Evolutionary conservation across 306 rosid genomes (phyloP), one percentile per base, ranked within the genome.

Genomic region (Cucurbita pepo): DNA sequence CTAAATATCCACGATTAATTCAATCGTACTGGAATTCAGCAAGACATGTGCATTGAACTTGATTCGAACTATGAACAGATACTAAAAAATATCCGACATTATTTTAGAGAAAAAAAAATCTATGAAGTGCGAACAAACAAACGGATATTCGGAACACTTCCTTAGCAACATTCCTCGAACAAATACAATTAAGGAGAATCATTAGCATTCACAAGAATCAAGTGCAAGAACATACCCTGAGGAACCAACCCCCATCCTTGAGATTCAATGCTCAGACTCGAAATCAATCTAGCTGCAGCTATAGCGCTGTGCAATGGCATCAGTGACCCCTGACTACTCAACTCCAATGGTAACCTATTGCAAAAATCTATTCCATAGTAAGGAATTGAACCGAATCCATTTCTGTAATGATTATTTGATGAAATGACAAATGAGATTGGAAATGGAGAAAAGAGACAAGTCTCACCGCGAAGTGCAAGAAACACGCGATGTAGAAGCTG

Each of bases 161-260:
- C 19, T 59, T 59, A 6, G 66, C 66, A 2, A 60, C 41, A 60
- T 60, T 15, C 13, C 48, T 15, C 69, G 4, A 61, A 30, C 48
- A 61, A 38, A 61, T 1, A 61, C 69, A 61, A 61, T 9, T 14
- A 38, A 45, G 14, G 10, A 67, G 41, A 58, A 65, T 41, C 16
- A 67, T 30, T 51, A 18, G 56, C 50, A 71, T 54, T 44, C 36
- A 41, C 21, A 11, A 53, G 6, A 77, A n/a, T 21, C 5, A 70
- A 37, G 52, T 34, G 64, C 76, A 58, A 56, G 54, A 74, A 65
- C 78, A 36, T 12, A 92, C 97, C 97, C 87, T 92, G 96, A 79
- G 97, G 97, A 79, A 92, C 97, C 75, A 92, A 82, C 15, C 89
- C 88, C 97, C 97, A 92, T 36, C 79, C 75, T 10, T 56, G 62